Base-by-base conservation (phyloP, 2,329 filamentous ascomycete species). In the Xylaria sp. region DNA sequence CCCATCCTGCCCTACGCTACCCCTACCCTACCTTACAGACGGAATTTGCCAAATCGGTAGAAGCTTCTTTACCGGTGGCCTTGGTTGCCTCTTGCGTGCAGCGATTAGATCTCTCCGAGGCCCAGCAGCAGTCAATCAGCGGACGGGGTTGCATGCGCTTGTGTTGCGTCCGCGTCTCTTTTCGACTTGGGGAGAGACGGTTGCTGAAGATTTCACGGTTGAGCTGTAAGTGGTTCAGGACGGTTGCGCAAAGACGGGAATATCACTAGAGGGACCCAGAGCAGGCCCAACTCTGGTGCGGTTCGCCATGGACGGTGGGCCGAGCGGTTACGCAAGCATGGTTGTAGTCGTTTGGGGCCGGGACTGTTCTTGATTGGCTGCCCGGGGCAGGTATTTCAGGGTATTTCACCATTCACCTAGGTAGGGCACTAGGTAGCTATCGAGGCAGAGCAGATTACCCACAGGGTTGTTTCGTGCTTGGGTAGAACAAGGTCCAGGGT, bases 21-120 rank as follows among this genome's bases (percentile, higher is more conserved):
- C 42, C n/a, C 40, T 51, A 50, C 29, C 29, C 29, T 34, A 34
- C 29, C 29, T 34, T 34, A 13, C 29, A 34, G 29, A 34, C 44
- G 48, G 50, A 46, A 56, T 59, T 59, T 61, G 55, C 58, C 58
- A 53, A 61, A 54, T 60, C 52, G 52, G 55, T 49, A 53, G 43
- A 52, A 42, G 50, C 37, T 26, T 13, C 49, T 45, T 54, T 61
- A 59, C 58, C 58, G 56, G 58, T 59, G 42, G 19, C 58, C 45
- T 29, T 42, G 48, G 29, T 34, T 34, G 11, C 29, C 29, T 44
- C 42, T 50, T 37, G 37, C 19, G 37, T 46, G 24, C 34, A 45
- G 40, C 34, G 44, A 58, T 54, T 49, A 53, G 50, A 45, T 47
- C 22, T 50, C 41, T 41, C 51, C 56, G 51, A 43, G 53, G 52